phyloP scores from a whole-genome alignment of 2,329 filamentous ascomycete species.

The Colletotrichum nymphaeae region DNA sequence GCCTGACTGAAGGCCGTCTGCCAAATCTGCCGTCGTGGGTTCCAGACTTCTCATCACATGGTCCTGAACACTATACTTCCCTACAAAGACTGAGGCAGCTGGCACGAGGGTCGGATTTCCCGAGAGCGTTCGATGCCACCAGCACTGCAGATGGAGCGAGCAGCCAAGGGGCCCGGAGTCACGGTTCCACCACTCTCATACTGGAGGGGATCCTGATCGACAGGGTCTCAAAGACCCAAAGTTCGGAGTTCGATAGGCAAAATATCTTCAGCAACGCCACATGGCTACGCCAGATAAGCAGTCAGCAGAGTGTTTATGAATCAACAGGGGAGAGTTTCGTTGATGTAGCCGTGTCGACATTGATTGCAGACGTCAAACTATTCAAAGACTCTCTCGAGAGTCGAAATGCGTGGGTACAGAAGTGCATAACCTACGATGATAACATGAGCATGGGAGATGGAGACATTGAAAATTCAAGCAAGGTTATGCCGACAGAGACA shows the following conservation, averaged over 20 bases:
- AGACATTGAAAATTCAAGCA: not conserved
- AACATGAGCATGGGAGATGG: not conserved
- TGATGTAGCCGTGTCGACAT: conserved; percentile 1
- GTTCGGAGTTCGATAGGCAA: not conserved
- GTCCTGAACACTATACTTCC: not conserved
- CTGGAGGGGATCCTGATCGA: conserved; percentile 1
- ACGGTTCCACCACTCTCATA: not conserved
- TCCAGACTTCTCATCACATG: conserved; percentile 16
- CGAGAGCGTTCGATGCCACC: conserved; percentile 1
- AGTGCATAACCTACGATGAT: conserved; percentile 10
- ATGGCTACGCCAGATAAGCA: conserved; percentile 13
- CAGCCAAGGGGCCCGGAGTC: not conserved
- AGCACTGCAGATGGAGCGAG: not conserved
- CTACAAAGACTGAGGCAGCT: conserved; percentile 10
- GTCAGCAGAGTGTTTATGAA: not conserved
- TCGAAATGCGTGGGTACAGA: not conserved
- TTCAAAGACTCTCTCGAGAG: not conserved
- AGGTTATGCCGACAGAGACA: not conserved
- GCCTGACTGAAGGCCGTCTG: not conserved
- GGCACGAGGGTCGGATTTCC: not conserved
- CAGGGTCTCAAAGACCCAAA: not conserved
- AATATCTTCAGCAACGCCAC: conserved; percentile 4
- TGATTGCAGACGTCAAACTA: conserved; percentile 3
- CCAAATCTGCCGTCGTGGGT: conserved; percentile 20
- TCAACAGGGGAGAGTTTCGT: not conserved